Base-by-base conservation (phyloP, 345 rosid genomes). In the Corymbia maculata region DNA sequence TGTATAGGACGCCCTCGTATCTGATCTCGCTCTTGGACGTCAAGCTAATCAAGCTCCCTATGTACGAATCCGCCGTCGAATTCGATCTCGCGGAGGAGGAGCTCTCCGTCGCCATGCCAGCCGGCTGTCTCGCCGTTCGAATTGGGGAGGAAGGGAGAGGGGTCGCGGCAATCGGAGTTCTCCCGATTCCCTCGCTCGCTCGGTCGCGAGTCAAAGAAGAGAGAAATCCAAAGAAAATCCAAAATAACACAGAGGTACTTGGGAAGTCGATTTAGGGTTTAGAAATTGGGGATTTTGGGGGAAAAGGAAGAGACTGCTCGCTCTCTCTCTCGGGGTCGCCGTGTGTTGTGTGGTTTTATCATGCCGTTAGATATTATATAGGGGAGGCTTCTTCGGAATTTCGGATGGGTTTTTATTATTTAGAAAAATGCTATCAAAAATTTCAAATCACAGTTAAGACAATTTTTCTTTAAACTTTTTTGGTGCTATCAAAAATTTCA, bases 1-100 rank as follows among this genome's bases (percentile, higher is more conserved):
- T 96, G 94, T 93, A 96, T 16, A 97, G 98, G 88, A 96, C 89
- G 36, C 99, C 99, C 91, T 97, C 99, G 89, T 97, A 97, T 93
- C 98, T 94, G 95, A 97, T 96, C 94, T 97, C 98, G 89, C 98
- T 95, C 94, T 96, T 97, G 13, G 99, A 97, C 22, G 99, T 97
- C 94, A 97, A 92, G 91, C 98, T 97, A 68, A 96, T 97, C 95
- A 95, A 94, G 95, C 99, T 97, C 89, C 99, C 99, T 53, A 97
- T 93, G 93, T 97, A 97, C 49, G 99, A 95, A 92, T 97, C 99
- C 55, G 97, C 97, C 87, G 96, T 90, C 86, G 97, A 92, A 88
- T 95, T 91, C 90, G 98, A 92, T 91, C 94, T 93, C 85, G 95
- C 89, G 87, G 92, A 92, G 26, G 88, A 91, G 26, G 87, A 80